phyloP scores from a whole-genome alignment of 2,329 filamentous ascomycete genomes.

The Clonostachys rhizophaga region DNA sequence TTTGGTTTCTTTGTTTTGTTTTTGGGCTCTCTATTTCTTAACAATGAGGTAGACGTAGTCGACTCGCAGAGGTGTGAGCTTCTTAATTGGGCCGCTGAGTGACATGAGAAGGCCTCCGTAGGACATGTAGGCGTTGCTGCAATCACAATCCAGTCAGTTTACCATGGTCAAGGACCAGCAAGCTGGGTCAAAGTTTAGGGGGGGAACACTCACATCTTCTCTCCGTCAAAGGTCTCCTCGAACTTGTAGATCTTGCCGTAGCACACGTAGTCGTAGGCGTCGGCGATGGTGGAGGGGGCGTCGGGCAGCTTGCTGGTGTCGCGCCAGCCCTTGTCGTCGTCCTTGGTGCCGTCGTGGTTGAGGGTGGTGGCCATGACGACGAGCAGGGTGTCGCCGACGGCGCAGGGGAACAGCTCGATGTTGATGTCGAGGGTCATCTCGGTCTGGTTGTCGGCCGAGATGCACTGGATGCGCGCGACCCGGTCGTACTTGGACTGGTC shows the following conservation, averaged over 20 bases:
- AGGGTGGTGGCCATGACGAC: slow-evolving; percentile 82
- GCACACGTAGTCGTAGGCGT: slow-evolving; percentile 84
- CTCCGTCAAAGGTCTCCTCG: slow-evolving; percentile 72
- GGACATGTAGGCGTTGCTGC: slow-evolving; percentile 86
- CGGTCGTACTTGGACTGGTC: slow-evolving; percentile 93
- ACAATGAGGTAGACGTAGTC: slow-evolving; percentile 91
- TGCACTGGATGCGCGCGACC: slow-evolving; percentile 78
- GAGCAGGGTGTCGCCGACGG: slow-evolving; percentile 70
- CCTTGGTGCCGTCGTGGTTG: slow-evolving; percentile 78
- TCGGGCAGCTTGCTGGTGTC: slow-evolving; percentile 55
- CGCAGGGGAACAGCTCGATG: slow-evolving; percentile 81
- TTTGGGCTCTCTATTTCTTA: slow-evolving; percentile 65
- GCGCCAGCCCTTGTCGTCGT: slow-evolving; percentile 76
- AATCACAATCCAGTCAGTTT: background rate
- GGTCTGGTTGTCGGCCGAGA: slow-evolving; percentile 68
- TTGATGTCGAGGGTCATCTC: slow-evolving; percentile 89
- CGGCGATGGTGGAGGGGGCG: slow-evolving; percentile 60
- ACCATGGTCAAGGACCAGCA: background rate
- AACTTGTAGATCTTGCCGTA: slow-evolving; percentile 87
- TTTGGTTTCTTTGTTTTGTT: background rate
- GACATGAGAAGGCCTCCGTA: slow-evolving; percentile 90
- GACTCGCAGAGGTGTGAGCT: slow-evolving; percentile 84
- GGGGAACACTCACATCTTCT: slow-evolving; percentile 63
- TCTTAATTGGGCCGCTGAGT: slow-evolving; percentile 92
- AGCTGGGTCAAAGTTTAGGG: background rate